phyloP scores from a whole-genome alignment of 768 basidiomycete genomes.

The Pulveroboletus ravenelii region DNA sequence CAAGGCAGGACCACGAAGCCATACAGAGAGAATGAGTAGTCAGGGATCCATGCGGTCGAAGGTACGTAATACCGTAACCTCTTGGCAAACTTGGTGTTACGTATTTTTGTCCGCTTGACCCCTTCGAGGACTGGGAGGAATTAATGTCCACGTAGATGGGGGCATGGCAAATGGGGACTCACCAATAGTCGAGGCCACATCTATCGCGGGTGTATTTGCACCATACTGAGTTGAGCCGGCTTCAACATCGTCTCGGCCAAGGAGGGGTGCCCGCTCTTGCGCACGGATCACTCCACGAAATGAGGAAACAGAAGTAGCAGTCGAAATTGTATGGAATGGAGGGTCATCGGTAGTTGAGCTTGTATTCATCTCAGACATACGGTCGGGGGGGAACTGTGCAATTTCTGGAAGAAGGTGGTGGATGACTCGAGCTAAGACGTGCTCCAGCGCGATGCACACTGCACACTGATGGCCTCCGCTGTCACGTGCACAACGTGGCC shows the following conservation, averaged over 20 bases:
- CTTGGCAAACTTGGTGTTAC: slow-evolving; percentile 37
- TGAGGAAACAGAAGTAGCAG: slow-evolving; percentile 26
- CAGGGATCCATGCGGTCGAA: slow-evolving; percentile 73
- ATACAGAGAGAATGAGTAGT: slow-evolving; percentile 64
- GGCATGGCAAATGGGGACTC: neutral
- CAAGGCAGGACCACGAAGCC: slow-evolving; percentile 23
- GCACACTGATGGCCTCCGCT: no score
- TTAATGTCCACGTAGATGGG: neutral
- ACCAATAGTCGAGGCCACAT: slow-evolving; percentile 21
- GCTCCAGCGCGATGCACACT: no score
- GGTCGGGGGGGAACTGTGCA: neutral
- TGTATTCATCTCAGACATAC: slow-evolving; percentile 11
- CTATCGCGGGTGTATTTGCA: slow-evolving; percentile 8
- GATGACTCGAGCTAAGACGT: no score
- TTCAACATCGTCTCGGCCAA: slow-evolving; percentile 25
- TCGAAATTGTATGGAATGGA: slow-evolving; percentile 21
- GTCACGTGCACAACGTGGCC: no score
- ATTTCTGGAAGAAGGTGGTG: neutral
- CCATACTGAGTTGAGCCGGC: slow-evolving; percentile 22
- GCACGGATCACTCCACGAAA: slow-evolving; percentile 21
- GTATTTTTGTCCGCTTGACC: slow-evolving; percentile 12
- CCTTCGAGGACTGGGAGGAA: slow-evolving; percentile 7
- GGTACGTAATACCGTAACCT: slow-evolving; percentile 73
- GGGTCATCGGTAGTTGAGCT: slow-evolving; percentile 2
- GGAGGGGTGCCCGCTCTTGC: slow-evolving; percentile 23